These are phyloP conservation scores for Diaporthe longicolla DNA, from an alignment of 2,329 filamentous ascomycete species.

Conservation along the genomic window DNA sequence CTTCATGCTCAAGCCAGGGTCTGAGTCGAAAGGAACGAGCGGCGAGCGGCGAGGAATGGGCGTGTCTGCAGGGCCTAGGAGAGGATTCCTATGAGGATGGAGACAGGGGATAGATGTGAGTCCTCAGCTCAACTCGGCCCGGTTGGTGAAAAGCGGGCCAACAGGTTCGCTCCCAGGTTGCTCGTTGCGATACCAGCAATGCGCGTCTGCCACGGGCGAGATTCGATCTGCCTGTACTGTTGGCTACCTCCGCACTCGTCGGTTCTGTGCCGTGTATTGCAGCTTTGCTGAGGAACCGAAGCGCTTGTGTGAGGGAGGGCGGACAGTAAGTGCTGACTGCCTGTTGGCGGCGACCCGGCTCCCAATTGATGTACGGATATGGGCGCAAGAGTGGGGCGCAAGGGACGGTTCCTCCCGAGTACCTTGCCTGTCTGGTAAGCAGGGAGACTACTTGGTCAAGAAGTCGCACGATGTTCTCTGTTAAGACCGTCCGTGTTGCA, in stretches of 20 bases:
- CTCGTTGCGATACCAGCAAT: not conserved
- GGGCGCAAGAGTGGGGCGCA: constrained; percentile 5
- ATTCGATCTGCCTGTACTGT: not conserved
- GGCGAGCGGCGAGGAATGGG: not conserved
- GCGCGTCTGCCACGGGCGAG: not conserved
- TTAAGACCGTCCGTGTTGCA: not conserved
- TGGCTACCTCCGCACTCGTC: not conserved
- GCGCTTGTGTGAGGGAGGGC: constrained; percentile 3
- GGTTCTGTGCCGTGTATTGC: not conserved
- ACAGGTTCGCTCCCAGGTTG: not conserved
- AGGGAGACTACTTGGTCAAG: not conserved
- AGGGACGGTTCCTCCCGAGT: constrained; percentile 26
- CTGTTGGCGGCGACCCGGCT: not conserved
- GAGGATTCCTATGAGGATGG: not conserved
- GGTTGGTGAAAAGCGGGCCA: constrained; percentile 29
- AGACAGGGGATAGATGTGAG: not conserved
- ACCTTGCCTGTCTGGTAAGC: not conserved
- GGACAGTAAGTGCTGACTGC: constrained; percentile 24
- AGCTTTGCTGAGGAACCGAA: not conserved
- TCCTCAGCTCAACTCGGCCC: constrained; percentile 11
- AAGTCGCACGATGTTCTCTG: not conserved
- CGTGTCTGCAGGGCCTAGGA: not conserved
- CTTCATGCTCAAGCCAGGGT: constrained; percentile 33
- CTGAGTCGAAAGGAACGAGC: not conserved
- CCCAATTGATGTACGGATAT: constrained; percentile 14